Evolutionary conservation across 352 stramenopile species (phyloP).

Genomic region (Phytophthora meadii): DNA sequence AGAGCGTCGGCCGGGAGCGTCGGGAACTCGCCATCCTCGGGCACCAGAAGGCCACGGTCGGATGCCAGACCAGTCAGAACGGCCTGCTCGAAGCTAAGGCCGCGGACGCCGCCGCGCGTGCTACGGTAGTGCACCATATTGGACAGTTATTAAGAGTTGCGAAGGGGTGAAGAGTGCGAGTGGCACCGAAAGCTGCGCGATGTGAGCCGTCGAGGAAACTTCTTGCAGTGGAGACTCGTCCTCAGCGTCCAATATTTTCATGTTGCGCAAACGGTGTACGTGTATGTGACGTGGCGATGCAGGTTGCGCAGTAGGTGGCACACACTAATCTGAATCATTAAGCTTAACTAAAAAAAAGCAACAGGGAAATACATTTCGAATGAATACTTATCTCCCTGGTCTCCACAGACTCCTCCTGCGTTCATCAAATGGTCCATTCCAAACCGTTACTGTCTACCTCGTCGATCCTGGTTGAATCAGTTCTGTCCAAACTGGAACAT

Average conservation of each 20-base stretch:
- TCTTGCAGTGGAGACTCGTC: constrained; percentile 27
- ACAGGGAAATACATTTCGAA: constrained; percentile 46
- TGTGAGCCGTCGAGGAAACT: constrained; percentile 19
- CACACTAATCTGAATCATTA: constrained; percentile 1
- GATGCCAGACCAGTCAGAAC: constrained; percentile 88
- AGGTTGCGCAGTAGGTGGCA: constrained; percentile 7
- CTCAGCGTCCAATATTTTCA: constrained; percentile 10
- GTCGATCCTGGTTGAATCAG: constrained; percentile 38
- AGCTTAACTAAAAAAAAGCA: constrained; percentile 14
- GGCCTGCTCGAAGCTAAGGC: constrained; percentile 86
- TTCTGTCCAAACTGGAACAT: constrained; percentile 88
- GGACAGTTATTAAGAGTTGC: background rate
- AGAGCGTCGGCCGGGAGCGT: constrained; percentile 73
- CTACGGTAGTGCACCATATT: constrained; percentile 87
- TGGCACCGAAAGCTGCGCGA: background rate
- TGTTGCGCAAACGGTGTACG: constrained; percentile 22
- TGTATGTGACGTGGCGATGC: constrained; percentile 15
- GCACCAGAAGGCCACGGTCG: constrained; percentile 87
- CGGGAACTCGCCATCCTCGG: constrained; percentile 82
- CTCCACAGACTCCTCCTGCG: constrained; percentile 33
- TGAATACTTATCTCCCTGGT: constrained; percentile 32
- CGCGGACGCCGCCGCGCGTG: constrained; percentile 80
- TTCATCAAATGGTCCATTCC: constrained; percentile 22
- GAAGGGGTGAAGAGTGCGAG: constrained; percentile 11
- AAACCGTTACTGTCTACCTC: constrained; percentile 35